These are phyloP conservation scores for Syncephalastrum contaminatum DNA, from an alignment of 371 early-diverging fungal genomes.

Conservation along the genomic window DNA sequence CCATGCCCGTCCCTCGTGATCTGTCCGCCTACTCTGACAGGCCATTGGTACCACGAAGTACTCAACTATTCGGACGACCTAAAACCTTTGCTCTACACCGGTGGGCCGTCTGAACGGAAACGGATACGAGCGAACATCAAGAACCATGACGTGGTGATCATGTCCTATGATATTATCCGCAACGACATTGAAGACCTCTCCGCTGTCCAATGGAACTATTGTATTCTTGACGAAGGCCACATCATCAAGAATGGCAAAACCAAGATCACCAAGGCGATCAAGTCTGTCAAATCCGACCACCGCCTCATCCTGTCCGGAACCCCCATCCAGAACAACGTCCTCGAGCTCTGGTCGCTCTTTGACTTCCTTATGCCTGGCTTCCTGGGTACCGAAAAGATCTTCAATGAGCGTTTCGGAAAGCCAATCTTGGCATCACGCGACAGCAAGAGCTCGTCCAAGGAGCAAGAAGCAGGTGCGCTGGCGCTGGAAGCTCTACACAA, in stretches of 20 bases:
- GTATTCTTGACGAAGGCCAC: slow-evolving; percentile 99
- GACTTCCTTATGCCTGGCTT: slow-evolving; percentile 99
- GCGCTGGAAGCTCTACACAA: slow-evolving; percentile 94
- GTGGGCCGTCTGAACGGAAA: slow-evolving; percentile 78
- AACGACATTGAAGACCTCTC: slow-evolving; percentile 89
- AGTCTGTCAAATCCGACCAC: slow-evolving; percentile 81
- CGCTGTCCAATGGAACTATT: slow-evolving; percentile 88
- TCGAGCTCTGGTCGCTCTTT: slow-evolving; percentile 98
- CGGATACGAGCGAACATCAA: slow-evolving; percentile 49
- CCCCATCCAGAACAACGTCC: slow-evolving; percentile 95
- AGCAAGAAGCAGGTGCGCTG: slow-evolving; percentile 84
- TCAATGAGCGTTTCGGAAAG: slow-evolving; percentile 85
- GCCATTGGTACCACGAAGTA: slow-evolving; percentile 99
- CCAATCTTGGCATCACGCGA: slow-evolving; percentile 91
- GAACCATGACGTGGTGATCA: slow-evolving; percentile 82
- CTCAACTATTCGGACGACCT: slow-evolving; percentile 76
- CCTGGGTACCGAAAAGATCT: slow-evolving; percentile 87
- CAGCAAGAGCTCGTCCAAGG: slow-evolving; percentile 80
- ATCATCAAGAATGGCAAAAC: slow-evolving; percentile 97
- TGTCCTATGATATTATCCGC: slow-evolving; percentile 96
- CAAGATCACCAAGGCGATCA: slow-evolving; percentile 90
- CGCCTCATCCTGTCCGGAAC: slow-evolving; percentile 98
- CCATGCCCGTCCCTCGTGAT: slow-evolving; percentile 91
- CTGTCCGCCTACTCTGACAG: slow-evolving; percentile 96
- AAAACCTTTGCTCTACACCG: slow-evolving; percentile 82